These are phyloP conservation scores for Lactuca sativa DNA, from an alignment of 129 eudicot genomes.

Conservation along the genomic window DNA sequence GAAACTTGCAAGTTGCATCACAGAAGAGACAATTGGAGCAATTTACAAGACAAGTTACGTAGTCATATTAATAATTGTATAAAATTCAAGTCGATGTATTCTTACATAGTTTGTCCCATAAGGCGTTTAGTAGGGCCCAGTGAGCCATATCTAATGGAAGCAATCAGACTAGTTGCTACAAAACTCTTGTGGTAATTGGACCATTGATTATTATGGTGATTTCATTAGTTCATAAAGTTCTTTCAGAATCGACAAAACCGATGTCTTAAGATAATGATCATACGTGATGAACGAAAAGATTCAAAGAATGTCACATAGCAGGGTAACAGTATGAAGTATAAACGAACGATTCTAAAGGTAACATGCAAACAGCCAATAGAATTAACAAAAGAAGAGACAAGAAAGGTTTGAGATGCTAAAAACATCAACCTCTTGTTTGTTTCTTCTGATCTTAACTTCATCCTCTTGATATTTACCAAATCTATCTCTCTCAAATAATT, in stretches of 20 bases:
- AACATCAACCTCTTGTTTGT: constrained; percentile 33
- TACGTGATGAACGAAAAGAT: background rate
- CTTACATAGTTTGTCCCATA: constrained; percentile 7
- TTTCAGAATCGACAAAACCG: constrained; percentile 28
- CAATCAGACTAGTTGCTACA: background rate
- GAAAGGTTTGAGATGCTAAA: constrained; percentile 40
- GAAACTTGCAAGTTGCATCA: constrained; percentile 20
- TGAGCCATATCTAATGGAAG: background rate
- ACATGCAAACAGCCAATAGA: constrained; percentile 27
- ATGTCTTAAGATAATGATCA: constrained; percentile 2
- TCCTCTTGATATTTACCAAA: constrained; percentile 27
- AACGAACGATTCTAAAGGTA: constrained; percentile 21
- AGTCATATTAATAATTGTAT: background rate
- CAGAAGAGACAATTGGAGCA: constrained; percentile 41
- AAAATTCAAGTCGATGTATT: constrained; percentile 3
- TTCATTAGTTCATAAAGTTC: background rate
- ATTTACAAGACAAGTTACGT: constrained; percentile 35
- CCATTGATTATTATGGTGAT: background rate
- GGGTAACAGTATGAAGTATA: constrained; percentile 9
- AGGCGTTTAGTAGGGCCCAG: background rate
- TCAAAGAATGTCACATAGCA: constrained; percentile 6
- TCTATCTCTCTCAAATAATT: constrained; percentile 30
- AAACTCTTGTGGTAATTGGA: background rate
- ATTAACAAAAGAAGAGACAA: constrained; percentile 43
- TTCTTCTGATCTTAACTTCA: constrained; percentile 38